Percentiles rank a stretch among this genome's conserved stretches.
Evolutionary conservation across 129 eudicot species (phyloP).

Genomic region (Flaveria trinervia): DNA sequence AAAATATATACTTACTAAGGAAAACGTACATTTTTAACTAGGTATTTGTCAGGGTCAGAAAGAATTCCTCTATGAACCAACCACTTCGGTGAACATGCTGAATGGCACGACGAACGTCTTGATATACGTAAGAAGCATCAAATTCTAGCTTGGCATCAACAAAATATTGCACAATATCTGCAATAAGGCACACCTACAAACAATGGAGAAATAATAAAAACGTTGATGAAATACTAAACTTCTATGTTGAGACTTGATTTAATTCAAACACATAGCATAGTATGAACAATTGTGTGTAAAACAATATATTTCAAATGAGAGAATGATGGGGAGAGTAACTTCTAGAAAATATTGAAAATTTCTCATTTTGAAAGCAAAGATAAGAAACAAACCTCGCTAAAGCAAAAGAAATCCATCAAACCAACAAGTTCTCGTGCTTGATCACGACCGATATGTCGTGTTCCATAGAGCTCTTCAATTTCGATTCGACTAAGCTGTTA

Average conservation of each 20-base stretch:
- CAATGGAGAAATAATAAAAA: constrained; percentile 18
- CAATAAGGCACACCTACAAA: constrained; percentile 93
- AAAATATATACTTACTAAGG: constrained; percentile 6
- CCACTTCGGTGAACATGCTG: constrained; percentile 96
- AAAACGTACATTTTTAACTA: constrained; percentile 79
- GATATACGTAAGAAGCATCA: constrained; percentile 85
- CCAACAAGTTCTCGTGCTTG: constrained; percentile 93
- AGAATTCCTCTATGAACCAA: constrained; percentile 82
- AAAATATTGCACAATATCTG: constrained; percentile 91
- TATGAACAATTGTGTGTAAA: background rate
- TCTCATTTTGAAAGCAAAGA: background rate
- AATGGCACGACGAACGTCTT: constrained; percentile 89
- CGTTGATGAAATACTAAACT: background rate
- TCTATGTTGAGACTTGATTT: background rate
- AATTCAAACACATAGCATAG: background rate
- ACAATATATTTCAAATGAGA: constrained; percentile 1
- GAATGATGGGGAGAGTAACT: background rate
- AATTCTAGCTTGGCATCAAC: constrained; percentile 95
- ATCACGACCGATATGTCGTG: constrained; percentile 93
- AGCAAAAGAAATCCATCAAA: constrained; percentile 98
- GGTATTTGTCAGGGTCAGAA: constrained; percentile 81
- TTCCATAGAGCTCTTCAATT: constrained; percentile 82
- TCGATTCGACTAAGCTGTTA: constrained; percentile 71
- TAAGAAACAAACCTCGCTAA: constrained; percentile 79
- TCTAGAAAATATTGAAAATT: background rate